These are phyloP conservation scores for Ophiostoma novo-ulmi DNA, from an alignment of 2,329 filamentous ascomycete species.

Conservation along the genomic window DNA sequence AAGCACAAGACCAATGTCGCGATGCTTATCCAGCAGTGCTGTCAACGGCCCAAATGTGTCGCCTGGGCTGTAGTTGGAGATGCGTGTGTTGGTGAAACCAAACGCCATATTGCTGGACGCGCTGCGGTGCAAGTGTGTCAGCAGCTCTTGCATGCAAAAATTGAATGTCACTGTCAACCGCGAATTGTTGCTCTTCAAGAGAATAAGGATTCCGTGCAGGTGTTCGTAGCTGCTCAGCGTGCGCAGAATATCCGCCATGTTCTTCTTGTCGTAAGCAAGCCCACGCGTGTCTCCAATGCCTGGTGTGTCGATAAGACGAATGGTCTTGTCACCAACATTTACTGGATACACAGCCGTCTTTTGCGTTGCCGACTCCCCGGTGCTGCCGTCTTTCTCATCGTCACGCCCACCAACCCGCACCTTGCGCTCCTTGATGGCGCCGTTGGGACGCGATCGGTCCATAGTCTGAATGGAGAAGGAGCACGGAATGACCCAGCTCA, in stretches of 20 bases:
- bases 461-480: conserved; percentile 37
- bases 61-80: conserved; percentile 40
- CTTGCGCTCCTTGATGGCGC: conserved; percentile 31
- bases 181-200: conserved; percentile 39
- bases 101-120: conserved; percentile 40
- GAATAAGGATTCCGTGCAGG: conserved; percentile 41
- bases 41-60: conserved; percentile 38
- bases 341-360: conserved; percentile 35
- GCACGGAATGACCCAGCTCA: conserved; percentile 39
- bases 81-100: conserved; percentile 42
- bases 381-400: conserved; percentile 34
- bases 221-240: conserved; percentile 35
- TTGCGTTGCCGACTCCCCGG: conserved; percentile 38
- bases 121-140: conserved; percentile 38
- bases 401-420: conserved; percentile 33
- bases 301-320: conserved; percentile 42
- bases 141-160: conserved; percentile 40
- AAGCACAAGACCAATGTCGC: conserved; percentile 33
- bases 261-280: conserved; percentile 35
- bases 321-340: conserved; percentile 29
- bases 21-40: conserved; percentile 32
- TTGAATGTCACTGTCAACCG: conserved; percentile 37
- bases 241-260: conserved; percentile 39
- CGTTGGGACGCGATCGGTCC: conserved; percentile 29
- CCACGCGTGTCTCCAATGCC: conserved; percentile 42